Evolutionary conservation across 257 asterid species (phyloP), one percentile per base, ranked within the genome.

Genomic region (Craterostigma plantagineum): DNA sequence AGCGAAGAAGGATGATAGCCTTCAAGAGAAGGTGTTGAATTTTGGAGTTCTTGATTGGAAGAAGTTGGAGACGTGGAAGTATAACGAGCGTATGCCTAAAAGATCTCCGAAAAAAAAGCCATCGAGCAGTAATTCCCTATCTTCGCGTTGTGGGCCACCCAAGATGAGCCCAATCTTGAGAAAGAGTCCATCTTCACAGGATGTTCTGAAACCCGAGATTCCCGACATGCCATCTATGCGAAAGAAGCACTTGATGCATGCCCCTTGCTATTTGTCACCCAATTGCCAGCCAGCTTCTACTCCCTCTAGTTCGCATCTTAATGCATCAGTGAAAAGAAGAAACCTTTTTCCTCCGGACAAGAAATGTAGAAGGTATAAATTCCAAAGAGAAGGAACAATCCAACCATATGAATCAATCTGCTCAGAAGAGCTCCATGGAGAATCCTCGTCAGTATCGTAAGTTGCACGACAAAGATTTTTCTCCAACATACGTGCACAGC

Each of bases 41-140:
- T 75, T 83, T 38, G 99, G 99, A 46, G 99, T 90, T 62, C 91
- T 90, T 35, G 96, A 90, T 50, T 90, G 94, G 92, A 72, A 69
- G 59, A 69, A 68, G 35, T 63, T 91, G 55, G 96, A 84, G 55
- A 80, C 75, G 52, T 91, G 94, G 92, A 80, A 76, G 69, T 70
- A 77, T 48, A 70, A 57, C 1, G 93, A 87, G 18, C 86, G 67
- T 30, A 67, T 80, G 77, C 87, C 92, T 34, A 45, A 52, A 18
- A 75, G 57, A 50, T 43, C 42, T 53, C 64, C 58, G 46, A 62
- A 46, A 50, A 84, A 72, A 59, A 49, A 67, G 12, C 51, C 75
- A 42, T 30, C 46, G 3, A 51, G 60, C 63, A 59, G 59, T 23
- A 52, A 60, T 16, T 53, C 76, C 15, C 16, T 42, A 37, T 59